Percentiles rank a stretch among this genome's conserved stretches.
Evolutionary conservation across 768 basidiomycete species (phyloP).

Genomic region (Piloderma croceum): DNA sequence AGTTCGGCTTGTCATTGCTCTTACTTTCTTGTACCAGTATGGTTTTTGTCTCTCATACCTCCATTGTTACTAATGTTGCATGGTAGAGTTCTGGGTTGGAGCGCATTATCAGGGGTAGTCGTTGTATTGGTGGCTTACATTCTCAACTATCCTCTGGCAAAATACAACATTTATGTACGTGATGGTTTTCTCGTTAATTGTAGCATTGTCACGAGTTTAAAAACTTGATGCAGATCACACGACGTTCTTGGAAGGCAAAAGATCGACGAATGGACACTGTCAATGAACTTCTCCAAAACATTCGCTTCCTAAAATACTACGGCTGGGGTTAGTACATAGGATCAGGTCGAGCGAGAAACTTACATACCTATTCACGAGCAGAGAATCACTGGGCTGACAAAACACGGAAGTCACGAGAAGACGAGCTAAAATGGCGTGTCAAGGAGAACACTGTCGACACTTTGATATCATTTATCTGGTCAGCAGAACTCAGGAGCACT

Average conservation of each 20-base stretch:
- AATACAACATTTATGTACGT: slow-evolving; percentile 57
- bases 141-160: slow-evolving; percentile 64
- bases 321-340: slow-evolving; percentile 56
- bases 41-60: slow-evolving; percentile 16
- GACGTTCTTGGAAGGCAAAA: slow-evolving; percentile 53
- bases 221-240: slow-evolving; percentile 40
- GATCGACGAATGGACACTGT: slow-evolving; percentile 67
- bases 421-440: slow-evolving; percentile 63
- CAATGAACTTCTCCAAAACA: slow-evolving; percentile 72
- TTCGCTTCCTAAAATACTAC: slow-evolving; percentile 69
- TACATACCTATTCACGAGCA: no score
- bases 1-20: slow-evolving; percentile 57
- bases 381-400: slow-evolving; percentile 58
- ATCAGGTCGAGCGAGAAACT: no score
- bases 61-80: slow-evolving; percentile 5
- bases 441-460: slow-evolving; percentile 58
- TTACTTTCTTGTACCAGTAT: slow-evolving; percentile 69
- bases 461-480: slow-evolving; percentile 66
- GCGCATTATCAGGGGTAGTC: slow-evolving; percentile 63
- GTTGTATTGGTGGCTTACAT: slow-evolving; percentile 58
- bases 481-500: slow-evolving; percentile 14
- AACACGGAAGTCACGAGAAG: slow-evolving; percentile 48
- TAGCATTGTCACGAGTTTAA: background rate
- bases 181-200: background rate
- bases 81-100: slow-evolving; percentile 69